phyloP scores from a whole-genome alignment of 2,329 filamentous ascomycete genomes.

The Pseudovirgaria hyperparasitica region DNA sequence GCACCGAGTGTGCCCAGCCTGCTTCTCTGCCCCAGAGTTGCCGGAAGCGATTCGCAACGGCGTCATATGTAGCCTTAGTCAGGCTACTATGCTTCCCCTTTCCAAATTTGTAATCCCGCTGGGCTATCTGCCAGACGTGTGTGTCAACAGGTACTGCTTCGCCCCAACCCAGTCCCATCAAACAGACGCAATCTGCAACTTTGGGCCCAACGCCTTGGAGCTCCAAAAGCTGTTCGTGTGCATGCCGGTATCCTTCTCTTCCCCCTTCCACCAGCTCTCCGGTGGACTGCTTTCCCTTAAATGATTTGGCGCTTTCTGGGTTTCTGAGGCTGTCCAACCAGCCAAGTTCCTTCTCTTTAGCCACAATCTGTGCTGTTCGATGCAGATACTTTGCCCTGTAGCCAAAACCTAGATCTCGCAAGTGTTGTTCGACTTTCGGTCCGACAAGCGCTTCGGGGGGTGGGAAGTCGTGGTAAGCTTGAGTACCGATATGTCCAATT shows the following conservation, averaged over 20 bases:
- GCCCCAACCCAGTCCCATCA: constrained; percentile 94
- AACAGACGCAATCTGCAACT: constrained; percentile 88
- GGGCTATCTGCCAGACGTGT: constrained; percentile 95
- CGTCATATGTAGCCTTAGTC: constrained; percentile 79
- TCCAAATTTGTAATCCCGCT: constrained; percentile 87
- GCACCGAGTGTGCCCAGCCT: constrained; percentile 93
- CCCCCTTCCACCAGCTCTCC: constrained; percentile 37
- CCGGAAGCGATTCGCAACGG: constrained; percentile 81
- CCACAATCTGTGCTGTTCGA: constrained; percentile 67
- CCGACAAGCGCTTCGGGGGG: constrained; percentile 58
- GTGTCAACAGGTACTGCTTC: constrained; percentile 95
- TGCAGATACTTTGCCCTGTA: constrained; percentile 91
- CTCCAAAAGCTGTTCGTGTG: constrained; percentile 66
- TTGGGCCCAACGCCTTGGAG: constrained; percentile 90
- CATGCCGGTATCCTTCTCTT: constrained; percentile 57
- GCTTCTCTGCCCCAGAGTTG: constrained; percentile 84
- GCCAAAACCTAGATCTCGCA: constrained; percentile 79
- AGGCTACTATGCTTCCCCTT: constrained; percentile 72
- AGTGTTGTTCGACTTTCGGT: constrained; percentile 61
- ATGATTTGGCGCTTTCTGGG: constrained; percentile 53
- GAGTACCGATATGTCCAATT: constrained; percentile 56
- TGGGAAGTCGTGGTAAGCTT: constrained; percentile 80
- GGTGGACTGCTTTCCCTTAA: constrained; percentile 29
- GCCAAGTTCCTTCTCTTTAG: constrained; percentile 47
- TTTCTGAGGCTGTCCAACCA: constrained; percentile 77